phyloP scores from a whole-genome alignment of 495 filamentous ascomycete species.

The Neurospora sp. region DNA sequence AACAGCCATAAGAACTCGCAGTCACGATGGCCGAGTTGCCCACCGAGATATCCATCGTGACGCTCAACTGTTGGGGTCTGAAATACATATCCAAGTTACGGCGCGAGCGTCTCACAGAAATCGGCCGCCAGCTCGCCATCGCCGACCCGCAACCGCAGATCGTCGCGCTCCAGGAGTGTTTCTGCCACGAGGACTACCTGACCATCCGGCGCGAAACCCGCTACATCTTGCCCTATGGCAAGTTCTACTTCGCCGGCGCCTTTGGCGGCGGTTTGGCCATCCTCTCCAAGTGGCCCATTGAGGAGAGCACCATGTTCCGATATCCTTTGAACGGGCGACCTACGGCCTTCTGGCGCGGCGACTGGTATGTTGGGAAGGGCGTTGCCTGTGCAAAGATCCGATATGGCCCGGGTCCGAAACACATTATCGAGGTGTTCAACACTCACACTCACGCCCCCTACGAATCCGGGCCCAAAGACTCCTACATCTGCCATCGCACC shows the following conservation, averaged over 20 bases:
- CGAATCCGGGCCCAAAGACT: slow-evolving; percentile 61
- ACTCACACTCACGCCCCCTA: slow-evolving; percentile 94
- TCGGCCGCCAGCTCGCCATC: slow-evolving; percentile 63
- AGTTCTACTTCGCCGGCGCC: slow-evolving; percentile 85
- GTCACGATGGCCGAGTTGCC: slow-evolving; percentile 28
- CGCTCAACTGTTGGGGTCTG: slow-evolving; percentile 93
- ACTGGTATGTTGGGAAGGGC: slow-evolving; percentile 93
- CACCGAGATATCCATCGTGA: slow-evolving; percentile 61
- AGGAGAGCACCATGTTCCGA: slow-evolving; percentile 72
- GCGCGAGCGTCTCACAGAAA: slow-evolving; percentile 69
- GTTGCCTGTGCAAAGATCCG: slow-evolving; percentile 78
- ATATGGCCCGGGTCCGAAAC: slow-evolving; percentile 52
- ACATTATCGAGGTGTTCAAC: slow-evolving; percentile 85
- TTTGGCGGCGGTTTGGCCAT: slow-evolving; percentile 88
- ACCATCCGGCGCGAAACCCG: slow-evolving; percentile 66
- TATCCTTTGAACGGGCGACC: slow-evolving; percentile 95
- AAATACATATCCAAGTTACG: slow-evolving; percentile 78
- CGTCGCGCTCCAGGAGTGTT: slow-evolving; percentile 92
- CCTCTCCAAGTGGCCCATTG: slow-evolving; percentile 93
- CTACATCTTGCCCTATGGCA: slow-evolving; percentile 78
- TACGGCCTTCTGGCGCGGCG: slow-evolving; percentile 84
- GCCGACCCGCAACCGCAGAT: slow-evolving; percentile 66
- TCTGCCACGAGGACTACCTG: slow-evolving; percentile 82
- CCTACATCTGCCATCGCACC: slow-evolving; percentile 79
- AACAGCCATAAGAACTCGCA: neutral